A percentile compares a stretch with the other conserved stretches of the same genome.
Conservation (phyloP, 202 grass and related monocot species). For the Setaria viridis region DNA sequence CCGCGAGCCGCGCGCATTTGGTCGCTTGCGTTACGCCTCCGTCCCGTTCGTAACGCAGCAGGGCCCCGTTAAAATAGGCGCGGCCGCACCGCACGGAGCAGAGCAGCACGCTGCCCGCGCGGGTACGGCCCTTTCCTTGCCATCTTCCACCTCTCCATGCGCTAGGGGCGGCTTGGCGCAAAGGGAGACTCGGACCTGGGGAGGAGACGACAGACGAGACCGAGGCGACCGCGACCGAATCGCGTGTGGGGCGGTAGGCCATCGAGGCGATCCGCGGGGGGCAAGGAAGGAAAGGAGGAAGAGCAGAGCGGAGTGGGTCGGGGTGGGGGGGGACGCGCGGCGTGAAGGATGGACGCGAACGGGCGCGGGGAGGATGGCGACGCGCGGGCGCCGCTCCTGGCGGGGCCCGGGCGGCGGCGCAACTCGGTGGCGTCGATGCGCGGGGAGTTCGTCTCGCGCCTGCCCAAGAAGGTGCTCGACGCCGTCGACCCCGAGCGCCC, state of each 20-base stretch:
- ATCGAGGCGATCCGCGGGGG: conserved; percentile 1
- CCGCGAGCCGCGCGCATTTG: not conserved
- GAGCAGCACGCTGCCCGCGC: not conserved
- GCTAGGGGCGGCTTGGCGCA: not conserved
- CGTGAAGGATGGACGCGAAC: conserved; percentile 38
- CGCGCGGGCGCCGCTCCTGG: conserved; percentile 62
- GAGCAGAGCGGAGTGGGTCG: not conserved
- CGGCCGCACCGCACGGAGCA: not conserved
- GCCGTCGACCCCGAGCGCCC: conserved; percentile 76
- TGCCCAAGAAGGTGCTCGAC: conserved; percentile 87
- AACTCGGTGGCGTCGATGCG: conserved; percentile 76
- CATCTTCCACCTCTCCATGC: conserved; percentile 4
- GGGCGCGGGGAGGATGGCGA: conserved; percentile 35
- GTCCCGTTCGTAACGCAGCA: not conserved
- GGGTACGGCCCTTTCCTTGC: conserved; percentile 7
- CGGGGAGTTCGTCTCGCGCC: conserved; percentile 71
- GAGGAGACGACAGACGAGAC: not conserved
- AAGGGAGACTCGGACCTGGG: not conserved
- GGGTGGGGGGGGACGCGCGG: not conserved
- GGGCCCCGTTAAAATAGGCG: not conserved
- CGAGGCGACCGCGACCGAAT: not conserved
- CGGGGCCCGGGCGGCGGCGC: conserved; percentile 45
- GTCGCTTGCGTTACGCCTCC: not conserved
- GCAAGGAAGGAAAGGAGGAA: not conserved
- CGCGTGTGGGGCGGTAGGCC: not conserved